Evolutionary conservation across 768 basidiomycete genomes (phyloP).

Genomic region (Mycena pura): DNA sequence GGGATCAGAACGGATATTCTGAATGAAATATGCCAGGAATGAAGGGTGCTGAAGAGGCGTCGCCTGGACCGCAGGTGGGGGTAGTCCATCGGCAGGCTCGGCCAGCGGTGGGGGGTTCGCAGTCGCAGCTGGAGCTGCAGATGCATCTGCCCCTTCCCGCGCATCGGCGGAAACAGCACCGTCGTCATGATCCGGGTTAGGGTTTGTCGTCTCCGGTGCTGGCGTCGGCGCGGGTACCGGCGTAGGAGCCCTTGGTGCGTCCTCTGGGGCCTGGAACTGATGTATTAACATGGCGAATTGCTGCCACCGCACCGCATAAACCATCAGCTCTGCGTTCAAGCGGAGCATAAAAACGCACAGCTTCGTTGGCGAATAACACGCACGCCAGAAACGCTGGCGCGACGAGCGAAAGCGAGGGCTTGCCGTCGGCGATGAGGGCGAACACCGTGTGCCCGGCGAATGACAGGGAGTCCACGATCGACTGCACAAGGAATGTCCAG

Average conservation of each 20-base stretch:
- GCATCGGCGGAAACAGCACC: constrained; percentile 14
- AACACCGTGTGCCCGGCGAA: constrained; percentile 92
- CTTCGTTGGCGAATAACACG: constrained; percentile 81
- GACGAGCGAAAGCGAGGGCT: constrained; percentile 79
- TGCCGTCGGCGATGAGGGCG: constrained; percentile 83
- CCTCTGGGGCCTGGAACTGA: constrained; percentile 84
- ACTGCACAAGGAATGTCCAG: constrained; percentile 84
- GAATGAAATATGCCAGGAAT: constrained; percentile 59
- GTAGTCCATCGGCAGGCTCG: constrained; percentile 19
- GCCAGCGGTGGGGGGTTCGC: constrained; percentile 16
- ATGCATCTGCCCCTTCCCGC: not conserved
- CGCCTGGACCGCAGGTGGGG: constrained; percentile 31
- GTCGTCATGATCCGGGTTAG: too few species aligned
- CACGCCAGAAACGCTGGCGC: constrained; percentile 87
- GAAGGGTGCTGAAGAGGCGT: constrained; percentile 36
- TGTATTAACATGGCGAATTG: constrained; percentile 85
- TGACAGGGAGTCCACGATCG: constrained; percentile 80
- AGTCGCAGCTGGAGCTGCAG: not conserved
- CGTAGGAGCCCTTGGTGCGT: constrained; percentile 43
- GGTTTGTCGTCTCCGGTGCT: constrained; percentile 9
- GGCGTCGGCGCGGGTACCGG: constrained; percentile 24
- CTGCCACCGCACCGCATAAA: constrained; percentile 48
- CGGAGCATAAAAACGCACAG: constrained; percentile 55
- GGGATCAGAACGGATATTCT: constrained; percentile 70
- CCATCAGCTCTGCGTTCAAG: not conserved